Base-by-base conservation (phyloP, 192 early-diverging fungal genomes). In the Spizellomyces punctatus region DNA sequence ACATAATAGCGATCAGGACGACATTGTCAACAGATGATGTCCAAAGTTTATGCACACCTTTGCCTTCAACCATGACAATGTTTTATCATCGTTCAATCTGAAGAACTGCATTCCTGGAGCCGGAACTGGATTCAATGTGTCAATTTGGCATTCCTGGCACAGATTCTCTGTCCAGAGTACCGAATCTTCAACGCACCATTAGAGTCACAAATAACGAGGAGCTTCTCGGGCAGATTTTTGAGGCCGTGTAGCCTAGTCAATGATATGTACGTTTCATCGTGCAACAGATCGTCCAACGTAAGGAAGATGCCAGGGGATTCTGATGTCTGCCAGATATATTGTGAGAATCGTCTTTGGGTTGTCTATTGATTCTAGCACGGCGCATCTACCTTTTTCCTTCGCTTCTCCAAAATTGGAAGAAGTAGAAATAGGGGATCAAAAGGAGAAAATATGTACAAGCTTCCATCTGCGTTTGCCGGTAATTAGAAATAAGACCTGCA, bases 401-500 rank as follows among this genome's bases (percentile, higher is more conserved):
- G 46, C 6, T 41, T 41, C 10, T 69, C 66, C 7, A 75, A 44
- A 19, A 75, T 55, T 5, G 73, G 73, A 16, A 75, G 49, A 8
- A 75, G 47, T 6, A 75, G 46, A 16, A 68, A 68, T n/a, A 75
- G 48, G 14, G 73, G 73, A 54, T 75, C 73, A 9, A 75, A 54
- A 12, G 73, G 66, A 8, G 58, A 41, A 16, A 69, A 27, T 9
- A 46, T 48, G 45, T 69, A 58, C 22, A 75, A 44, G 58, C 66
- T 68, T 50, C 73, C 73, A 48, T 75, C 73, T 75, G 36, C 27
- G 48, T 46, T 21, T 46, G 65, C 10, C 41, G 65, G n/a, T 36
- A 36, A 36, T 36, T 36, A 36, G 27, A 36, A 36, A 36, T 36
- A 36, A 36, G 27, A 36, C 27, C 27, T 36, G 64, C 17, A 14